phyloP scores from a whole-genome alignment of 164 flowering plant species.

The Stephania cephalantha region DNA sequence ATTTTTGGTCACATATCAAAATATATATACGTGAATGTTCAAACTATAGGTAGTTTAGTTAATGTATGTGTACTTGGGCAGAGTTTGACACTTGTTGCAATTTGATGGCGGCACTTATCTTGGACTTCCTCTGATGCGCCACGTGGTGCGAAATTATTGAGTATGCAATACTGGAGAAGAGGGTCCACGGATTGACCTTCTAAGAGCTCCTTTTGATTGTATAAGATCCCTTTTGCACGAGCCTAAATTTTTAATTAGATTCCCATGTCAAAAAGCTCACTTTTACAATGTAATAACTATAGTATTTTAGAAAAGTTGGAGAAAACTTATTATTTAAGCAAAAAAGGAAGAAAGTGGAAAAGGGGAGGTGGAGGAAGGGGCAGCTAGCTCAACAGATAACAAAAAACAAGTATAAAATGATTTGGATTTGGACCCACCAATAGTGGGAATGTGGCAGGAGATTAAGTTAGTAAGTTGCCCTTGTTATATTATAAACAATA shows the following conservation, averaged over 20 bases:
- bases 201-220: not conserved
- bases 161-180: conserved; percentile 8
- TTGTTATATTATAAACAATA: not conserved
- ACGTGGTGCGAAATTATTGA: conserved; percentile 14
- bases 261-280: conserved; percentile 1
- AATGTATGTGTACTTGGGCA: not conserved
- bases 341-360: not conserved
- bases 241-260: not conserved
- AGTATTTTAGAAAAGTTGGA: not conserved
- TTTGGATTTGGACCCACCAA: not conserved
- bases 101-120: conserved; percentile 6
- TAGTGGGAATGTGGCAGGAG: not conserved
- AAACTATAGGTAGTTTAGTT: conserved; percentile 5
- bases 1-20: not conserved
- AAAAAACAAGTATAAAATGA: not conserved
- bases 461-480: not conserved
- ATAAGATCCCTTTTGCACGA: not conserved
- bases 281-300: not conserved
- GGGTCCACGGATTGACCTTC: conserved; percentile 3
- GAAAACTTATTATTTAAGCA: not conserved
- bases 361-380: not conserved
- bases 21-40: not conserved
- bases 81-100: conserved; percentile 12
- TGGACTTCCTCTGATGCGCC: conserved; percentile 4
- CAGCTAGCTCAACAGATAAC: not conserved